Conservation (phyloP, 306 rosid genomes). For the Corylus americana region DNA sequence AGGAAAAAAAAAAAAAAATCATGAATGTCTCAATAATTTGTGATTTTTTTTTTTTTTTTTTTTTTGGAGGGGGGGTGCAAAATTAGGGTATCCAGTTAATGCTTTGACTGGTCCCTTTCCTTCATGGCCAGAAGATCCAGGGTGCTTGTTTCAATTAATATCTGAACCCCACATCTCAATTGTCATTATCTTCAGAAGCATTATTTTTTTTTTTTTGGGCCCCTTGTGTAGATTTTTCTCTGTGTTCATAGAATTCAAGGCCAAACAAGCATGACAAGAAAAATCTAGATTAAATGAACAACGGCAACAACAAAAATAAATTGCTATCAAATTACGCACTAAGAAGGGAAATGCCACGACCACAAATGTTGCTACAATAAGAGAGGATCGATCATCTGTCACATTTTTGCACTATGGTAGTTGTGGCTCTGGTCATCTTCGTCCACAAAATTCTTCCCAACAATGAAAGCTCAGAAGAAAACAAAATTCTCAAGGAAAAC, state of each 20-base stretch:
- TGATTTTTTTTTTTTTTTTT: not conserved
- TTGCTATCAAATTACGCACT: not conserved
- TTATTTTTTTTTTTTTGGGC: not conserved
- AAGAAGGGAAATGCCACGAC: conserved; percentile 9
- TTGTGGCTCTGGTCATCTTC: not conserved
- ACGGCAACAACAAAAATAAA: too few relatives aligned
- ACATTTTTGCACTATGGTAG: not conserved
- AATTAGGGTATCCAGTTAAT: not conserved
- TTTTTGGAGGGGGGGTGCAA: not conserved
- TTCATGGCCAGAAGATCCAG: not conserved
- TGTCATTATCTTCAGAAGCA: not conserved
- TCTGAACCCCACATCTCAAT: not conserved
- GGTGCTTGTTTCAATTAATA: not conserved
- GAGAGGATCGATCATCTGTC: not conserved
- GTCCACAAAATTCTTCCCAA: not conserved
- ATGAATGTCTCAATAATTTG: too few relatives aligned
- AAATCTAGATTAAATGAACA: not conserved
- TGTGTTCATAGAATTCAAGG: not conserved
- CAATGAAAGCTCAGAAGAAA: not conserved
- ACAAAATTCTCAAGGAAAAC: not conserved
- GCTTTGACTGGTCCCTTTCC: not conserved
- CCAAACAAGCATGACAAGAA: not conserved
- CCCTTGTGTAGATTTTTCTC: not conserved
- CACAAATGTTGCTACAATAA: conserved; percentile 9
- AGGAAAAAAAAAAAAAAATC: too few relatives aligned